Percentiles rank a stretch among this genome's conserved stretches.
phyloP scores from a whole-genome alignment of 352 stramenopile genomes.

The Bremia lactucae region DNA sequence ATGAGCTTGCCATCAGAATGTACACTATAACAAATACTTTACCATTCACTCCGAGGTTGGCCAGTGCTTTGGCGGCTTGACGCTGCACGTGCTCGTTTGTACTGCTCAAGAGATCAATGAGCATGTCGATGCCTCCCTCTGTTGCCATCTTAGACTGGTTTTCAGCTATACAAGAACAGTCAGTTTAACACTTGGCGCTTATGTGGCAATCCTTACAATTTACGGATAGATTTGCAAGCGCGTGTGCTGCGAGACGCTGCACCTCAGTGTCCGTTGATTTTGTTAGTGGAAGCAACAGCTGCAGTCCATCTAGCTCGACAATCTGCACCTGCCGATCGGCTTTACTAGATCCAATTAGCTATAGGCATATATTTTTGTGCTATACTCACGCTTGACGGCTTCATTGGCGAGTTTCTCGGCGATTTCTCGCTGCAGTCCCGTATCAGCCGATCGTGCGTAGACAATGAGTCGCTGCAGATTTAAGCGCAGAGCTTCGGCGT shows the following conservation, averaged over 20 bases:
- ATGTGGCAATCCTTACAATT: slow-evolving; percentile 47
- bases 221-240: slow-evolving; percentile 90
- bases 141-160: slow-evolving; percentile 91
- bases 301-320: slow-evolving; percentile 87
- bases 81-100: slow-evolving; percentile 85
- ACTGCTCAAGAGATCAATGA: slow-evolving; percentile 85
- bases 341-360: slow-evolving; percentile 12
- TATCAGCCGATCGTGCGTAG: slow-evolving; percentile 88
- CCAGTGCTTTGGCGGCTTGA: slow-evolving; percentile 89
- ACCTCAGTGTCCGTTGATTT: slow-evolving; percentile 89
- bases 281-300: slow-evolving; percentile 88
- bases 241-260: slow-evolving; percentile 87
- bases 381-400: slow-evolving; percentile 80
- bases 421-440: slow-evolving; percentile 84
- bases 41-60: slow-evolving; percentile 89
- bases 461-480: slow-evolving; percentile 89
- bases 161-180: slow-evolving; percentile 45
- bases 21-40: not conserved
- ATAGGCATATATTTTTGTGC: not conserved
- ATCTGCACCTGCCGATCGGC: slow-evolving; percentile 90
- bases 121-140: slow-evolving; percentile 89
- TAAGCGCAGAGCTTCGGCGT: slow-evolving; percentile 80
- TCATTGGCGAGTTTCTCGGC: slow-evolving; percentile 93
- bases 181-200: not conserved
- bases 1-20: not conserved